These are phyloP conservation scores for Coemansia sp. DNA, from an alignment of 192 early-diverging fungal species.

Conservation along the genomic window DNA sequence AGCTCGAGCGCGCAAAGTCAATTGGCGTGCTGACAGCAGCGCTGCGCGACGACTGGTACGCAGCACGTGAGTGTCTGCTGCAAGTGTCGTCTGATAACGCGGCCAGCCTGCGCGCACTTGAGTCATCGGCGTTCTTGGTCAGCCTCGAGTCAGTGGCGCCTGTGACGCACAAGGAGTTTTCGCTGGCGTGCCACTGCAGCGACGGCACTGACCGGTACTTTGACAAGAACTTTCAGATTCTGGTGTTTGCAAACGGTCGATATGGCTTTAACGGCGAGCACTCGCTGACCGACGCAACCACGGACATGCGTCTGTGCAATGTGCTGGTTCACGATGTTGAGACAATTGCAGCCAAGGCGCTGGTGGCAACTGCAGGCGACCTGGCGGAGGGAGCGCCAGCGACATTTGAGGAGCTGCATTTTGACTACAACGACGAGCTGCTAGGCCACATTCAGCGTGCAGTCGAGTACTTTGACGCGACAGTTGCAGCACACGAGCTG, in stretches of 20 bases:
- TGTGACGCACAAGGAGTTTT: constrained; percentile 69
- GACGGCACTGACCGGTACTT: constrained; percentile 73
- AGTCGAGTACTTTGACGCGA: constrained; percentile 62
- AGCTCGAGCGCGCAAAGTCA: constrained; percentile 39
- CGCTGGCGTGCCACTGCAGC: constrained; percentile 79
- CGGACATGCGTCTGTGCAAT: constrained; percentile 72
- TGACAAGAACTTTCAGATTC: constrained; percentile 78
- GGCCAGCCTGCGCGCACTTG: constrained; percentile 65
- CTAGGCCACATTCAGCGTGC: constrained; percentile 59
- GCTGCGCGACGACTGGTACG: constrained; percentile 58
- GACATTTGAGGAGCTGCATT: constrained; percentile 37
- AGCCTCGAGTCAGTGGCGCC: constrained; percentile 74
- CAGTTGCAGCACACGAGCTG: constrained; percentile 66
- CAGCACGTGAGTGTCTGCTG: constrained; percentile 60
- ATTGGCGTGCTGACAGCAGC: constrained; percentile 60
- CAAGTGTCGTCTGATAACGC: constrained; percentile 61
- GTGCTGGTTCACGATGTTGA: constrained; percentile 60
- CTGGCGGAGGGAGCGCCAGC: constrained; percentile 2
- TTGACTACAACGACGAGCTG: constrained; percentile 58
- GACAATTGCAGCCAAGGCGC: constrained; percentile 10
- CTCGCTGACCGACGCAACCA: constrained; percentile 77
- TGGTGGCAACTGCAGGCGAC: background rate
- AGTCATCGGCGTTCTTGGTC: constrained; percentile 74
- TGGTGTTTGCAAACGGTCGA: constrained; percentile 79
- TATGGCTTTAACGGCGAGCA: constrained; percentile 77